A percentile compares a stretch with the other conserved stretches of the same genome.
phyloP scores from a whole-genome alignment of 345 rosid genomes.

The Populus ilicifolia region DNA sequence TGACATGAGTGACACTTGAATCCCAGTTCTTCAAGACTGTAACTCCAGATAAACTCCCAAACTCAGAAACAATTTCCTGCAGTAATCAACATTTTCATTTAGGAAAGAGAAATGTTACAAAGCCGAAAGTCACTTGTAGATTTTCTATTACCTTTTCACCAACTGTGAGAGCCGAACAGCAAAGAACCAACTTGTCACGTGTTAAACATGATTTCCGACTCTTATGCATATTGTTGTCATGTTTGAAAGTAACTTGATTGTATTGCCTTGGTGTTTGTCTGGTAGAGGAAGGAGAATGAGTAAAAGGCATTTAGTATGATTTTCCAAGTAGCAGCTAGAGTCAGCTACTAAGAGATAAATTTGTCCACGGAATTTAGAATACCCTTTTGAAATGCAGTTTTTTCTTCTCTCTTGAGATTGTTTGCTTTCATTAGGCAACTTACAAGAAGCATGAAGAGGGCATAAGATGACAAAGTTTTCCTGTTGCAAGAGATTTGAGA shows the following conservation, averaged over 20 bases:
- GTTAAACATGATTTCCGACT: slow-evolving; percentile 30
- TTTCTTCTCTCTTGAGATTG: slow-evolving; percentile 29
- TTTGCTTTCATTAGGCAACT: slow-evolving; percentile 58
- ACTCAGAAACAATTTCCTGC: slow-evolving; percentile 64
- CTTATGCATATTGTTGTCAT: slow-evolving; percentile 17
- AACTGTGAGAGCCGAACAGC: slow-evolving; percentile 75
- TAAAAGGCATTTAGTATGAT: background rate
- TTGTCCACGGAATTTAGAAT: slow-evolving; percentile 2
- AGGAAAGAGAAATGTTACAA: background rate
- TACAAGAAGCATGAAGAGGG: slow-evolving; percentile 64
- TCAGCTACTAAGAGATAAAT: no score
- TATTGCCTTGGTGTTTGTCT: slow-evolving; percentile 32
- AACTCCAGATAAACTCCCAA: slow-evolving; percentile 49
- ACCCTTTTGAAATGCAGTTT: slow-evolving; percentile 43
- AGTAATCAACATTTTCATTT: slow-evolving; percentile 12
- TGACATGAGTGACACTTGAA: slow-evolving; percentile 62
- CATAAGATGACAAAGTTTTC: slow-evolving; percentile 83
- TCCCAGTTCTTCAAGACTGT: slow-evolving; percentile 63
- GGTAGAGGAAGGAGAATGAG: slow-evolving; percentile 12
- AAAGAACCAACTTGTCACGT: slow-evolving; percentile 50
- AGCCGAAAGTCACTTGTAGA: background rate
- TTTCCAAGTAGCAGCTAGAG: background rate
- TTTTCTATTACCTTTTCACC: slow-evolving; percentile 54
- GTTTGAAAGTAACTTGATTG: slow-evolving; percentile 31
- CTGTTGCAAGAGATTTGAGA: slow-evolving; percentile 33